These are phyloP conservation scores for Crithidia sp. DNA, from an alignment of 208 protist species.

Conservation along the genomic window DNA sequence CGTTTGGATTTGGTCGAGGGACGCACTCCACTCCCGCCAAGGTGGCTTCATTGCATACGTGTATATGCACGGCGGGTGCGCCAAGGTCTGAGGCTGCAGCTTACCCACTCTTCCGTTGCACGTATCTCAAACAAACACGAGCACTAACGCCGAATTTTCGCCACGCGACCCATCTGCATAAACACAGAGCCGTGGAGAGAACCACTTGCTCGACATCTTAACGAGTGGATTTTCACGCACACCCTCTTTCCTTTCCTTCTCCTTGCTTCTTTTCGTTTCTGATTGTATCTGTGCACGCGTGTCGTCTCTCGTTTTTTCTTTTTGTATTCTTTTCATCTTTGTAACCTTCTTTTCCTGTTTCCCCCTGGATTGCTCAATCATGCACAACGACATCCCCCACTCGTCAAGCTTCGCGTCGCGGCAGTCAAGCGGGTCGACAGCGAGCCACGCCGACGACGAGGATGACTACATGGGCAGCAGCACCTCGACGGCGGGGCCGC, in stretches of 20 bases:
- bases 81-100: no score
- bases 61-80: no score
- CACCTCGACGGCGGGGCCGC: conserved; percentile 83
- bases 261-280: neutral
- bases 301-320: conserved; percentile 5
- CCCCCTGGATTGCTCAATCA: neutral
- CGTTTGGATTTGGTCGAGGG: no score
- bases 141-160: no score
- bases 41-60: no score
- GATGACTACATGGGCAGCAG: conserved; percentile 72
- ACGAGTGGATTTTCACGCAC: neutral
- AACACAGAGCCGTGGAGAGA: no score
- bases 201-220: no score
- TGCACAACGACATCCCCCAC: conserved; percentile 17
- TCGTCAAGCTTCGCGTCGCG: conserved; percentile 18
- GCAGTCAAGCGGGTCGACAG: conserved; percentile 24
- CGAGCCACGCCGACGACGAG: conserved; percentile 40
- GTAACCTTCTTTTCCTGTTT: conserved; percentile 8
- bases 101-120: no score
- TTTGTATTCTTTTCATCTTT: conserved; percentile 8
- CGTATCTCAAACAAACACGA: no score
- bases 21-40: no score
- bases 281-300: neutral
- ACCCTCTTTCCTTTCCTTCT: neutral
- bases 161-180: no score